These are phyloP conservation scores for Penicillium cinerascens DNA, from an alignment of 495 filamentous ascomycete species.

Conservation along the genomic window DNA sequence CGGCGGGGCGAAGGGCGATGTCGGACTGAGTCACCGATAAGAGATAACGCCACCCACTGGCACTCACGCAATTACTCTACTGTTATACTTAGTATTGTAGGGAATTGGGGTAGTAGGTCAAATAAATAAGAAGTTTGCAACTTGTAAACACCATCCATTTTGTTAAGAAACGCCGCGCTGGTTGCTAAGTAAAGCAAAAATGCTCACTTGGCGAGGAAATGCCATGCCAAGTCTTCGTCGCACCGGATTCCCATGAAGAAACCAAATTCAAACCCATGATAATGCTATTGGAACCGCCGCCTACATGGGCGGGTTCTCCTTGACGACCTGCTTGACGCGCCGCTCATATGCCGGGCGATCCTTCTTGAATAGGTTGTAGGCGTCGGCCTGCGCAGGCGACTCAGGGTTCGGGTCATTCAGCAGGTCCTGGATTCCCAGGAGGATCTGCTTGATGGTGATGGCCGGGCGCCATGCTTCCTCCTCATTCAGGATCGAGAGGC, in stretches of 20 bases:
- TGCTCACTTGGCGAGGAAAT: slow-evolving; percentile 16
- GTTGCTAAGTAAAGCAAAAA: slow-evolving; percentile 16
- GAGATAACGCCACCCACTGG: slow-evolving; percentile 34
- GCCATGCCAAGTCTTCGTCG: slow-evolving; percentile 8
- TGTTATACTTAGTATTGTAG: not conserved
- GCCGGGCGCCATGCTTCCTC: slow-evolving; percentile 98
- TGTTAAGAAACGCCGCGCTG: slow-evolving; percentile 24
- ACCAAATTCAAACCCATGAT: slow-evolving; percentile 3
- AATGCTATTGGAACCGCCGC: not conserved
- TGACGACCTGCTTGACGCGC: slow-evolving; percentile 80
- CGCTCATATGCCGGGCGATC: slow-evolving; percentile 83
- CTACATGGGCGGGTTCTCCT: slow-evolving; percentile 74
- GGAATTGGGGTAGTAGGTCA: not conserved
- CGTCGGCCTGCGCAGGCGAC: slow-evolving; percentile 93
- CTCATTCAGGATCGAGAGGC: slow-evolving; percentile 95
- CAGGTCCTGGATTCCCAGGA: slow-evolving; percentile 92
- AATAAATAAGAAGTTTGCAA: not conserved
- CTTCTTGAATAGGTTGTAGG: slow-evolving; percentile 95
- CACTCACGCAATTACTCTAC: not conserved
- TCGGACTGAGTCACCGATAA: slow-evolving; percentile 50
- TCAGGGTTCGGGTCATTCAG: slow-evolving; percentile 97
- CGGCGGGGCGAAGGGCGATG: slow-evolving; percentile 43
- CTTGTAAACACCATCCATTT: slow-evolving; percentile 17
- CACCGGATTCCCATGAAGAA: slow-evolving; percentile 3
- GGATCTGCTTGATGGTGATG: slow-evolving; percentile 96